Conservation (phyloP, 129 eudicot species). For the carrot (Daucus carota) region DNA sequence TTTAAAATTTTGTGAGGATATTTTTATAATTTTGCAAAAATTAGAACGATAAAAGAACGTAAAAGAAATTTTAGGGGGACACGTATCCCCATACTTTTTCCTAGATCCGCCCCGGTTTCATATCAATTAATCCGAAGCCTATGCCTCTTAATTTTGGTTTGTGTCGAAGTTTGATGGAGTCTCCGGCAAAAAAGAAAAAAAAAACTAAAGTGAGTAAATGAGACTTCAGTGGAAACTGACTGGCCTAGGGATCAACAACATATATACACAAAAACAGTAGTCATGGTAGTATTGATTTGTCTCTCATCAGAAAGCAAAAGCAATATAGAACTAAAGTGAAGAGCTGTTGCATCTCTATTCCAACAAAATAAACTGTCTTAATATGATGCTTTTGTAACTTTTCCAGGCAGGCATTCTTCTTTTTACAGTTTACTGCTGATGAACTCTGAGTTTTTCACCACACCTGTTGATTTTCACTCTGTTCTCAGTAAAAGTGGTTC, state of each 20-base stretch:
- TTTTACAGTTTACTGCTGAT: not conserved
- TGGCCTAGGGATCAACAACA: slow-evolving; percentile 3
- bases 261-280: not conserved
- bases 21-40: too few species aligned
- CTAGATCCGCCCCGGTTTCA: too few species aligned
- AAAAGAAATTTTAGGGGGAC: too few species aligned
- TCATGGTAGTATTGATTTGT: slow-evolving; percentile 2
- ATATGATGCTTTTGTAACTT: not conserved
- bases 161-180: not conserved
- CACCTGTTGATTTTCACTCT: not conserved
- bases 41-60: too few species aligned
- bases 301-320: slow-evolving; percentile 5
- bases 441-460: not conserved
- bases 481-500: not conserved
- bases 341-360: not conserved
- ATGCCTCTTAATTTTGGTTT: not conserved
- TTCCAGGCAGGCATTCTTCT: not conserved
- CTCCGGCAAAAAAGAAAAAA: not conserved
- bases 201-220: not conserved
- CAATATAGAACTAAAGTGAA: not conserved
- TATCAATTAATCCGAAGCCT: too few species aligned
- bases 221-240: slow-evolving; percentile 4
- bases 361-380: slow-evolving; percentile 2
- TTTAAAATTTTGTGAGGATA: too few species aligned
- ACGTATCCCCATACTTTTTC: too few species aligned